A percentile compares a stretch with the other conserved stretches of the same genome.
phyloP scores from a whole-genome alignment of 2,329 filamentous ascomycete species.

The Fusarium oxysporum region DNA sequence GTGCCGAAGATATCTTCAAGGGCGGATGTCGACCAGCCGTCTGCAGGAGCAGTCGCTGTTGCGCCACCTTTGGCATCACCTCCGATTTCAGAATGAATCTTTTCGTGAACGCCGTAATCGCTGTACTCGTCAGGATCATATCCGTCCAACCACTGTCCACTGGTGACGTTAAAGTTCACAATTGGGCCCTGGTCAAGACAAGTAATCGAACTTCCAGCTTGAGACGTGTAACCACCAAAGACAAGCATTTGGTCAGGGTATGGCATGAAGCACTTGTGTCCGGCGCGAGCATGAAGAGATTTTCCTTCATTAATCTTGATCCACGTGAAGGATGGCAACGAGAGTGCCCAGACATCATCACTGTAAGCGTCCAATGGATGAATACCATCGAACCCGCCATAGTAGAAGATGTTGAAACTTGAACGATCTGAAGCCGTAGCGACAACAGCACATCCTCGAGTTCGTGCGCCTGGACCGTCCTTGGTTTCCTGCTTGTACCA shows the following conservation, averaged over 20 bases:
- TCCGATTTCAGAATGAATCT: conserved; percentile 74
- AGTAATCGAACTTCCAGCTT: conserved; percentile 35
- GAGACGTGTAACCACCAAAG: conserved; percentile 72
- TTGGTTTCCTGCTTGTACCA: conserved; percentile 78
- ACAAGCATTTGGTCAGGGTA: conserved; percentile 86
- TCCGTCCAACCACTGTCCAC: conserved; percentile 73
- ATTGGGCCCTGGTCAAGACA: conserved; percentile 67
- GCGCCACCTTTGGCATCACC: conserved; percentile 74
- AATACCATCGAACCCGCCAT: conserved; percentile 77
- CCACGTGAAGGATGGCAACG: conserved; percentile 85
- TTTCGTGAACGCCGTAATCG: conserved; percentile 76
- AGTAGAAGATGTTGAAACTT: conserved; percentile 87
- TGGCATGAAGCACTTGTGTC: conserved; percentile 79
- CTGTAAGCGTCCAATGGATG: conserved; percentile 53
- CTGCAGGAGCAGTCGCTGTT: conserved; percentile 74
- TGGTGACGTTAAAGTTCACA: conserved; percentile 79
- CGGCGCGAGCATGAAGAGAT: conserved; percentile 69
- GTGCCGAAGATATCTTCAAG: conserved; percentile 66
- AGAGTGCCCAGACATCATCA: conserved; percentile 84
- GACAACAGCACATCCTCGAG: conserved; percentile 79
- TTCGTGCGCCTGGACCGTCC: conserved; percentile 67
- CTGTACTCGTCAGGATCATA: conserved; percentile 74
- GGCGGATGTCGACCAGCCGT: conserved; percentile 62
- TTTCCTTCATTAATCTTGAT: conserved; percentile 64
- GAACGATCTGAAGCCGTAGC: conserved; percentile 77